Percentiles rank a stretch among this genome's conserved stretches.
Conservation (phyloP, 2,329 filamentous ascomycete species). For the Penicillium sp. region DNA sequence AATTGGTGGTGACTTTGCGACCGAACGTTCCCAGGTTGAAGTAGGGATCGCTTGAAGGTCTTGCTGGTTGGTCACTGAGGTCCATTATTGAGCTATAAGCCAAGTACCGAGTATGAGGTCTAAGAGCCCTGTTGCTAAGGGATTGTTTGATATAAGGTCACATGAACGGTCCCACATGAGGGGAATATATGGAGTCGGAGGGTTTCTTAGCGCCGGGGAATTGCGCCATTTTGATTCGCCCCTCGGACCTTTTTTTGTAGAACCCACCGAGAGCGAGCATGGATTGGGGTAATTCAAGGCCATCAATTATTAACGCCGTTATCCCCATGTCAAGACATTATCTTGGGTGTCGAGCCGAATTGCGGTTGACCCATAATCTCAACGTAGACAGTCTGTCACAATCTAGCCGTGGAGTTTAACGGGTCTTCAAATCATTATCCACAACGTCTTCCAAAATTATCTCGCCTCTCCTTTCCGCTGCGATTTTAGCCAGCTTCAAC, state of each 20-base stretch:
- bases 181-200: conserved; percentile 11
- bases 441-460: conserved; percentile 48
- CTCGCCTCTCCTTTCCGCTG: conserved; percentile 43
- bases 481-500: conserved; percentile 45
- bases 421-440: conserved; percentile 35
- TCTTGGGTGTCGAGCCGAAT: too few relatives aligned
- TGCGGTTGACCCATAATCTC: too few relatives aligned
- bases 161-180: conserved; percentile 2
- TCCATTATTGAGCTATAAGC: not conserved
- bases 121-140: not conserved
- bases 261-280: not conserved
- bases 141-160: conserved; percentile 1
- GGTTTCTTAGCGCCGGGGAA: conserved; percentile 9
- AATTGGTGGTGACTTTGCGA: conserved; percentile 32
- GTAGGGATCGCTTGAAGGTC: conserved; percentile 24
- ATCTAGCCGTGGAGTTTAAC: not conserved
- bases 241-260: conserved; percentile 11
- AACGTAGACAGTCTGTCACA: too few relatives aligned
- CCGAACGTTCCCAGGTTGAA: conserved; percentile 33
- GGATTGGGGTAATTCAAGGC: not conserved
- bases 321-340: too few relatives aligned
- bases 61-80: not conserved
- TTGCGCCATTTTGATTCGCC: conserved; percentile 8
- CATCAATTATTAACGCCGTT: too few relatives aligned
- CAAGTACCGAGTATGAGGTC: not conserved